Evolutionary conservation across 768 basidiomycete genomes (phyloP).

Genomic region (Exidia glandulosa): DNA sequence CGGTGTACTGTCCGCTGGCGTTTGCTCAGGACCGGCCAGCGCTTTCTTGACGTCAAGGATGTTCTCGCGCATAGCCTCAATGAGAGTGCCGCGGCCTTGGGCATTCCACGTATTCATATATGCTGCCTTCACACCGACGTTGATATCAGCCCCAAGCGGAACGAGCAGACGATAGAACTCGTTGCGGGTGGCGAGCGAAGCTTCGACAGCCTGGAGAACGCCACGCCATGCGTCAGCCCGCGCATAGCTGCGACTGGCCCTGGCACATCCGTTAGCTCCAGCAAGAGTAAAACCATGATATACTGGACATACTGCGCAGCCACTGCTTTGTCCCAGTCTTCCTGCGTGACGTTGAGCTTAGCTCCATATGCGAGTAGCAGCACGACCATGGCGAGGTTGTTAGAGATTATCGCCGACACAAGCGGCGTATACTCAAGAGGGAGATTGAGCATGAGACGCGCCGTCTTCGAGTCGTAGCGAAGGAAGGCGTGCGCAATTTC

Average conservation of each 20-base stretch:
- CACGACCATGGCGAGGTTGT: constrained; percentile 17
- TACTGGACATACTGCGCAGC: constrained; percentile 12
- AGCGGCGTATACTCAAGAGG: constrained; percentile 17
- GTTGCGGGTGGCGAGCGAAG: constrained; percentile 13
- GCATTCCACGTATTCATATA: neutral
- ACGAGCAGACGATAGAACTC: constrained; percentile 18
- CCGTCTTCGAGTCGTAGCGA: constrained; percentile 18
- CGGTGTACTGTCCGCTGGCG: neutral
- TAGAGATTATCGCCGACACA: constrained; percentile 15
- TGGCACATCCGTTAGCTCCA: no score
- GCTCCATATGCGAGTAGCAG: constrained; percentile 21
- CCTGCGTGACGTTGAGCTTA: constrained; percentile 12
- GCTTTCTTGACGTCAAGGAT: constrained; percentile 5
- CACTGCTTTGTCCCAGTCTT: constrained; percentile 15
- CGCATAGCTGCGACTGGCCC: no score
- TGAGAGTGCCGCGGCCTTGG: constrained; percentile 2
- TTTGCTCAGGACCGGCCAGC: neutral
- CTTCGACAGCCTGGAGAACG: constrained; percentile 15
- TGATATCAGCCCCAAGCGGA: constrained; percentile 16
- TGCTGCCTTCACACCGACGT: constrained; percentile 1
- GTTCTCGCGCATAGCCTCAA: constrained; percentile 12
- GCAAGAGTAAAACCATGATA: neutral
- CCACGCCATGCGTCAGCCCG: neutral
- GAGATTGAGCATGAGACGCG: constrained; percentile 15
- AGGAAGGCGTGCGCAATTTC: constrained; percentile 18